Evolutionary conservation across 306 rosid genomes (phyloP).

Genomic region (Urtica urens): DNA sequence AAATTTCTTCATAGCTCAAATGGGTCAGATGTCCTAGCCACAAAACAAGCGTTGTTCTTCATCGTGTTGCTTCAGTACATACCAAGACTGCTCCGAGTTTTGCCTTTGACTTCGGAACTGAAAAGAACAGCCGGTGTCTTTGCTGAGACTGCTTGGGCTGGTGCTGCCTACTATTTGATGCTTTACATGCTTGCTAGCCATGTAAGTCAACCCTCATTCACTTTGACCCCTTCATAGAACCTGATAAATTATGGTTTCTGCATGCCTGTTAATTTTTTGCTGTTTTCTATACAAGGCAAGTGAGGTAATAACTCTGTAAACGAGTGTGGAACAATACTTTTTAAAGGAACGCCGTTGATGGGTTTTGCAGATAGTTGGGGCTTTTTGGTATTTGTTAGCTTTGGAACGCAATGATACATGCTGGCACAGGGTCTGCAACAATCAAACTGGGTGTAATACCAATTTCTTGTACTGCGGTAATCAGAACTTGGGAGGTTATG

Average conservation of each 20-base stretch:
- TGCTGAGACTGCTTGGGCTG: slow-evolving; percentile 99
- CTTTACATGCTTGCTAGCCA: slow-evolving; percentile 97
- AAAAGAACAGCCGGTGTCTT: slow-evolving; percentile 94
- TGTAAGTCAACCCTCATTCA: slow-evolving; percentile 44
- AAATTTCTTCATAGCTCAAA: slow-evolving; percentile 72
- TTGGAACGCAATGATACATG: slow-evolving; percentile 83
- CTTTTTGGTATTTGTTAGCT: slow-evolving; percentile 91
- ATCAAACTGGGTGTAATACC: slow-evolving; percentile 14
- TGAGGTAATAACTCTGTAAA: neutral
- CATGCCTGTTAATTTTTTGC: no score
- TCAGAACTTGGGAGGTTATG: slow-evolving; percentile 20
- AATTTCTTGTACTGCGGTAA: slow-evolving; percentile 63
- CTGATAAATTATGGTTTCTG: no score
- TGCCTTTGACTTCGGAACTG: slow-evolving; percentile 82
- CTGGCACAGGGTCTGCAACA: slow-evolving; percentile 64
- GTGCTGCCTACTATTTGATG: slow-evolving; percentile 91
- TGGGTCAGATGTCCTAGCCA: slow-evolving; percentile 71
- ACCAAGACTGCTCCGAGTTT: slow-evolving; percentile 74
- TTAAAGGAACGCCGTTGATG: neutral
- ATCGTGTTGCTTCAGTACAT: slow-evolving; percentile 78
- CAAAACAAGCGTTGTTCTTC: slow-evolving; percentile 78
- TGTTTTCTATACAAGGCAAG: neutral
- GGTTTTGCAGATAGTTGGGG: slow-evolving; percentile 78
- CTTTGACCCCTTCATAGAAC: no score
- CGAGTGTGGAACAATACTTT: neutral